Base-by-base conservation (phyloP, 2,329 filamentous ascomycete genomes). In the Alternaria solani region DNA sequence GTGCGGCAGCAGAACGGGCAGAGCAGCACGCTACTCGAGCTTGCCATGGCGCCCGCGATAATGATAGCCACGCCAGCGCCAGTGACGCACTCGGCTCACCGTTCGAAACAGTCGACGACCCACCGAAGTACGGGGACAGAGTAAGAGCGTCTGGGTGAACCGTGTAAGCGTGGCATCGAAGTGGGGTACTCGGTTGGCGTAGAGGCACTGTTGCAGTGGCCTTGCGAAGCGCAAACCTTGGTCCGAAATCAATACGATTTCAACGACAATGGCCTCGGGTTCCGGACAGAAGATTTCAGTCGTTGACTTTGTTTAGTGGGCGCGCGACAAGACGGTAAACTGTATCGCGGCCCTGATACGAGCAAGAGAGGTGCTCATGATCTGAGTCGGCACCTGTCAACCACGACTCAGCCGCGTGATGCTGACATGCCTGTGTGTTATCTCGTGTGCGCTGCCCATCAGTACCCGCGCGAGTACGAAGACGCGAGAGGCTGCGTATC, bases 341-440 rank as follows among this genome's bases (percentile, higher is more conserved):
- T 32, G 12, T 26, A 30, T 48, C 42, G 18, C 28, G 25, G 39
- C 48, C 44, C 34, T 59, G 61, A 62, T 56, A 65, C 61, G 43
- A 41, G 63, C 61, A 49, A 49, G 63, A 56, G 46, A 55, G 44
- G 34, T 32, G 25, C 46, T 12, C 44, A 44, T 44, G 52, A 25
- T 61, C 44, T 57, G 54, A 55, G 55, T 64, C 47, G 55, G 56
- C 52, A 57, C 53, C 61, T 63, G 61, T 64, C 61, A 65, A 42
- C 38, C 62, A 64, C 64, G 63, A 65, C 69, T 71, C 69, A 68
- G 67, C 69, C 65, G 66, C 62, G 59, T 64, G 61, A n/a, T 66
- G 67, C 68, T 69, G 66, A 70, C 63, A 49, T 48, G 32, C 43
- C 59, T 43, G 38, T 49, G 55, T 57, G 57, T 46, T 55, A 58